phyloP scores from a whole-genome alignment of 75 land plant species.

The Pinus tabuliformis region DNA sequence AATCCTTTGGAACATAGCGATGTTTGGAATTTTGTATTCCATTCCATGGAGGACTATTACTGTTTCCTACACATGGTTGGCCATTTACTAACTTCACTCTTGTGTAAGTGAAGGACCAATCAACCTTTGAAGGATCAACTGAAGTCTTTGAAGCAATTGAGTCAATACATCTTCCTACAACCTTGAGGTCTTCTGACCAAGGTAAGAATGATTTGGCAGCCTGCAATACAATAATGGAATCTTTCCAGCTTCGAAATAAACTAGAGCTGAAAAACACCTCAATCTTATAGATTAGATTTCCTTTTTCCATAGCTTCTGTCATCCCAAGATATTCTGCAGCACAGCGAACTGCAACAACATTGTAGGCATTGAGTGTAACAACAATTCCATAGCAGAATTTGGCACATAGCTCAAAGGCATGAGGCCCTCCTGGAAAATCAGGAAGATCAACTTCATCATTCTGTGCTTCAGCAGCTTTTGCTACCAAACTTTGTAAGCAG shows the following conservation, averaged over 20 bases:
- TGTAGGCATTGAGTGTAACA: constrained; percentile 51
- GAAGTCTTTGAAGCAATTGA: constrained; percentile 57
- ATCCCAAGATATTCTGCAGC: constrained; percentile 82
- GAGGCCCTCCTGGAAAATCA: constrained; percentile 74
- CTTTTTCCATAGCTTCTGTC: constrained; percentile 70
- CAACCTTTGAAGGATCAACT: constrained; percentile 53
- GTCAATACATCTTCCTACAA: constrained; percentile 69
- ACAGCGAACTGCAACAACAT: constrained; percentile 62
- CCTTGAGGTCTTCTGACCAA: constrained; percentile 78
- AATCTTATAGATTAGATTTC: constrained; percentile 65
- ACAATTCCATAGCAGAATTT: constrained; percentile 82
- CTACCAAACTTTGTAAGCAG: constrained; percentile 53
- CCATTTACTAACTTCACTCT: constrained; percentile 41
- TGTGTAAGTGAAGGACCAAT: constrained; percentile 78
- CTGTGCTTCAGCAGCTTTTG: constrained; percentile 21
- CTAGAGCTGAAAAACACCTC: constrained; percentile 73
- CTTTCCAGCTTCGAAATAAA: constrained; percentile 73
- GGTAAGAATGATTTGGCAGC: constrained; percentile 53
- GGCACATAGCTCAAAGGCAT: constrained; percentile 58
- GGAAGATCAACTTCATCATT: constrained; percentile 52
- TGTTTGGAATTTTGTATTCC: constrained; percentile 18
- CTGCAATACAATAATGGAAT: constrained; percentile 56
- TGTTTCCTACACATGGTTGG: constrained; percentile 16
- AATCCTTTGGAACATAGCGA: constrained; percentile 52
- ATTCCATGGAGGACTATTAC: constrained; percentile 20